These are phyloP conservation scores for Plasmopara muralis DNA, from an alignment of 352 stramenopile genomes.

Conservation along the genomic window DNA sequence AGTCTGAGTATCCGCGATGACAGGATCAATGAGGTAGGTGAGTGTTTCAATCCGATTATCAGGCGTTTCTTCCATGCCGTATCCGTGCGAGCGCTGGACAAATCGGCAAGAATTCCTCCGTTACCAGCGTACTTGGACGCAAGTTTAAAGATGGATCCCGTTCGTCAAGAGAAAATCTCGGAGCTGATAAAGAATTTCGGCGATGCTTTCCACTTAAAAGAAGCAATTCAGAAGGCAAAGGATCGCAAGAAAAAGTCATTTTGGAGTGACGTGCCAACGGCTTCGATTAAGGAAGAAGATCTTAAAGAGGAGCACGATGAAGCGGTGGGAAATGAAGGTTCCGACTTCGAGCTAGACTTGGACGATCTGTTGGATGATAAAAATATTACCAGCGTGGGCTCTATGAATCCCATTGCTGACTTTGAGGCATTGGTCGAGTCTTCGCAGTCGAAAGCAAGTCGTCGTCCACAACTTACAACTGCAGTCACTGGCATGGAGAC, in stretches of 20 bases:
- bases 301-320: conserved; percentile 37
- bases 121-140: conserved; percentile 54
- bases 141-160: conserved; percentile 55
- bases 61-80: conserved; percentile 68
- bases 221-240: conserved; percentile 58
- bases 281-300: conserved; percentile 28
- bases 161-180: conserved; percentile 36
- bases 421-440: conserved; percentile 66
- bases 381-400: conserved; percentile 61
- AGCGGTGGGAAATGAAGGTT: conserved; percentile 26
- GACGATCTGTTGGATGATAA: conserved; percentile 65
- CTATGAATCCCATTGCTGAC: conserved; percentile 79
- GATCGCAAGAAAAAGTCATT: conserved; percentile 72
- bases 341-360: conserved; percentile 59
- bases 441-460: conserved; percentile 38
- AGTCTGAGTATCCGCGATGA: conserved; percentile 61
- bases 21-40: conserved; percentile 46
- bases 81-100: conserved; percentile 47
- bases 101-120: conserved; percentile 34
- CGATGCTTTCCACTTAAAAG: conserved; percentile 67
- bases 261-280: conserved; percentile 59
- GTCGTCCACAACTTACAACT: conserved; percentile 27
- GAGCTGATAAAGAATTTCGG: conserved; percentile 62
- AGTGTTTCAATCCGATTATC: conserved; percentile 68
- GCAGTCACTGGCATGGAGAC: conserved; percentile 65